phyloP scores from a whole-genome alignment of 2,329 filamentous ascomycete species.

The Xylariales sp. region DNA sequence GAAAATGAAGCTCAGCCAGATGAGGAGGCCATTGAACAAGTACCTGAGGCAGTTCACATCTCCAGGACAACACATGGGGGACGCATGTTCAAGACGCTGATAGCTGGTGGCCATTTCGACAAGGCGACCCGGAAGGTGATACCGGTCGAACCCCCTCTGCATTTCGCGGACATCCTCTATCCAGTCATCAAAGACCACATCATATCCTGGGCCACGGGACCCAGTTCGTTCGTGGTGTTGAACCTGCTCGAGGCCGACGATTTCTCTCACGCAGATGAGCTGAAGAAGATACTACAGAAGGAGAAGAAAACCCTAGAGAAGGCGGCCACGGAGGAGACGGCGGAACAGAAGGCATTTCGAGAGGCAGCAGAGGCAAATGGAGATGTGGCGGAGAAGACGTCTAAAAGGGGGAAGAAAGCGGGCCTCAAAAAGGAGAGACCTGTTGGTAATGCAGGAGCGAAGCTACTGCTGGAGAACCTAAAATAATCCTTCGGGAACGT shows the following conservation, averaged over 20 bases:
- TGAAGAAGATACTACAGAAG: constrained; percentile 67
- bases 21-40: constrained; percentile 13
- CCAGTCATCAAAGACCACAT: constrained; percentile 70
- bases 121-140: constrained; percentile 64
- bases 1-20: constrained; percentile 31
- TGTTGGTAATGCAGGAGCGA: constrained; percentile 58
- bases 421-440: constrained; percentile 40
- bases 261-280: constrained; percentile 61
- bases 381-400: constrained; percentile 53
- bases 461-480: constrained; percentile 56
- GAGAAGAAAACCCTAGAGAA: constrained; percentile 66
- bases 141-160: constrained; percentile 68
- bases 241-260: constrained; percentile 71
- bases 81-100: constrained; percentile 85
- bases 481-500: constrained; percentile 21
- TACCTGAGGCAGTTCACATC: constrained; percentile 46
- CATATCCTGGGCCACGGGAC: constrained; percentile 78
- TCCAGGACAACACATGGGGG: constrained; percentile 61
- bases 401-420: constrained; percentile 52
- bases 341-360: constrained; percentile 46
- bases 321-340: constrained; percentile 56
- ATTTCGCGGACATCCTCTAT: constrained; percentile 80
- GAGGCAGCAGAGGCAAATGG: constrained; percentile 42
- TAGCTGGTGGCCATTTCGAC: constrained; percentile 85
- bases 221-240: constrained; percentile 82